These are phyloP conservation scores for Leishmania amazonensis DNA, from an alignment of 208 protist species.

Conservation along the genomic window DNA sequence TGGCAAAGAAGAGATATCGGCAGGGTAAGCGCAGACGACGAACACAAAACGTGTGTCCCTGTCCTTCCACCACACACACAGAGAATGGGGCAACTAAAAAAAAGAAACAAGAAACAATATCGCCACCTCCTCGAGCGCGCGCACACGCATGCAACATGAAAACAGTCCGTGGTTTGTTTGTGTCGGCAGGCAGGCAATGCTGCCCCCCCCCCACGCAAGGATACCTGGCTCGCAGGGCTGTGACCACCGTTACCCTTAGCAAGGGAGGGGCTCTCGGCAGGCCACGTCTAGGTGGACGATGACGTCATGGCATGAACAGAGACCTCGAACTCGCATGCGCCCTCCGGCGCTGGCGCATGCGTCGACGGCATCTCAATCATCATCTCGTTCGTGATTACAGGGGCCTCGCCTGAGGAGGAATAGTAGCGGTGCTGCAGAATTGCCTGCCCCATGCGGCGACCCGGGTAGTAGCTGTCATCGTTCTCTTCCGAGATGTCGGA, in stretches of 20 bases:
- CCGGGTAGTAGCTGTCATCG: conserved; percentile 23
- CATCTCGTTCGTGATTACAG: conserved; percentile 27
- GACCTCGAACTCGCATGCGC: conserved; percentile 22
- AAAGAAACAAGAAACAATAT: not conserved
- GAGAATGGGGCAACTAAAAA: not conserved
- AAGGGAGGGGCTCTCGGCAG: no score
- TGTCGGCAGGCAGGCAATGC: not conserved
- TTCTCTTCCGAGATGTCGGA: conserved; percentile 14
- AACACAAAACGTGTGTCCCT: not conserved
- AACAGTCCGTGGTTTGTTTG: not conserved
- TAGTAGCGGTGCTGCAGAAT: conserved; percentile 21
- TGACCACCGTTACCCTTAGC: no score
- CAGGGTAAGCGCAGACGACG: not conserved
- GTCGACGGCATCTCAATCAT: not conserved
- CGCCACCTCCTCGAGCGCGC: not conserved
- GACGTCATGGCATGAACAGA: not conserved
- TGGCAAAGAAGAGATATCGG: not conserved
- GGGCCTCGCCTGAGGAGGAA: conserved; percentile 7
- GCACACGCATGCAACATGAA: not conserved
- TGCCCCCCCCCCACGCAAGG: not conserved
- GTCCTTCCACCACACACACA: not conserved
- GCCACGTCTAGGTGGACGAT: not conserved
- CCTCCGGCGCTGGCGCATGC: not conserved
- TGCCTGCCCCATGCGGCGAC: conserved; percentile 17
- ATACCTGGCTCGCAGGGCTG: not conserved